These are phyloP conservation scores for Moniliophthora roreri DNA, from an alignment of 1,284 basidiomycete genomes.

Conservation along the genomic window DNA sequence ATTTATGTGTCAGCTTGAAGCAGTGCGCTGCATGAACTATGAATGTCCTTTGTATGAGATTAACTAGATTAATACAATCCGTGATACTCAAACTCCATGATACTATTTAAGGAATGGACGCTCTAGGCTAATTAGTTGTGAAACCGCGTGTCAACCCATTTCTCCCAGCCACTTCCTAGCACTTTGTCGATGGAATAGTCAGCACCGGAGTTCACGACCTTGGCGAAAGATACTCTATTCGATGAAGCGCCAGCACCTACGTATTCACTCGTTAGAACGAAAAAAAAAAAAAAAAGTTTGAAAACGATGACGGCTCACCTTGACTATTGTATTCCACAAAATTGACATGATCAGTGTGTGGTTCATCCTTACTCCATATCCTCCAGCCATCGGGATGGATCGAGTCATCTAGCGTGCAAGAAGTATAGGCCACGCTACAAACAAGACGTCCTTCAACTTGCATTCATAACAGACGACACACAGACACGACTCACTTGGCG, in stretches of 20 bases:
- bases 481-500: constrained; percentile 12
- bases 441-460: neutral
- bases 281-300: no score
- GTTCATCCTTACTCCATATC: constrained; percentile 24
- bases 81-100: no score
- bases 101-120: no score
- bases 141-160: constrained; percentile 24
- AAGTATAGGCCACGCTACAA: constrained; percentile 18
- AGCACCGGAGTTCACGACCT: constrained; percentile 21
- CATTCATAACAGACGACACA: neutral
- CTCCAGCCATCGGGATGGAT: constrained; percentile 30
- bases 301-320: no score
- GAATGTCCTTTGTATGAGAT: no score
- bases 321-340: constrained; percentile 30
- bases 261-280: neutral
- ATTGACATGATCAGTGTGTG: constrained; percentile 28
- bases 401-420: constrained; percentile 16
- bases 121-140: no score
- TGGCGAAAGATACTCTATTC: constrained; percentile 28
- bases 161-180: constrained; percentile 25
- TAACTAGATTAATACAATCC: no score
- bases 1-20: no score
- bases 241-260: constrained; percentile 26
- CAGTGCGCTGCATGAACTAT: no score
- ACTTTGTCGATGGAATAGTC: constrained; percentile 26